These are phyloP conservation scores for Microdochium bolleyi DNA, from an alignment of 2,329 filamentous ascomycete species.

Conservation along the genomic window DNA sequence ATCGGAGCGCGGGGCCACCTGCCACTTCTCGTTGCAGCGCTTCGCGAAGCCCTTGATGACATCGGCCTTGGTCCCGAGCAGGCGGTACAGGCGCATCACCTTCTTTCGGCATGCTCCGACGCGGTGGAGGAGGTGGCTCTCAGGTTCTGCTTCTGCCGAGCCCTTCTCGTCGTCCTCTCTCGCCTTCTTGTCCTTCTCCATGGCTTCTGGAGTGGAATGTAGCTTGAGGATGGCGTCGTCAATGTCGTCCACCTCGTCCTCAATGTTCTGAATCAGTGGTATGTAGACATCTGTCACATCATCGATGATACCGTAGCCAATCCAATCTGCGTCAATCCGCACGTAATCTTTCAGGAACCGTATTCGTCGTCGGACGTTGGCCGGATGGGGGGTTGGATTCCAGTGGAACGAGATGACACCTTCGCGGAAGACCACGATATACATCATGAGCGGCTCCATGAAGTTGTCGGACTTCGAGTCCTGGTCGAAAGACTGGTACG, in stretches of 20 bases:
- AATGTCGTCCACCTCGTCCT: slow-evolving; percentile 95
- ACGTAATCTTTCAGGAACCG: slow-evolving; percentile 91
- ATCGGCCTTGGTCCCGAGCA: slow-evolving; percentile 95
- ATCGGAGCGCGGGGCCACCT: slow-evolving; percentile 87
- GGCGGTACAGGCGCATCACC: slow-evolving; percentile 89
- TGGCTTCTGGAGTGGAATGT: slow-evolving; percentile 51
- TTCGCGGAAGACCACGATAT: slow-evolving; percentile 92
- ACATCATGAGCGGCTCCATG: slow-evolving; percentile 94
- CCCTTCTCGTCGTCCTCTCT: slow-evolving; percentile 36
- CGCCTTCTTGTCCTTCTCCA: slow-evolving; percentile 24
- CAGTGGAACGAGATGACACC: slow-evolving; percentile 96
- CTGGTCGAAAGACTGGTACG: slow-evolving; percentile 96
- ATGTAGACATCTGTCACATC: slow-evolving; percentile 97
- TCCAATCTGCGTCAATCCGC: slow-evolving; percentile 91
- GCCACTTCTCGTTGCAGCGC: slow-evolving; percentile 95
- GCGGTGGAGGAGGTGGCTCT: slow-evolving; percentile 80
- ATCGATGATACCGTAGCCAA: slow-evolving; percentile 95
- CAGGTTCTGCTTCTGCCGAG: slow-evolving; percentile 37
- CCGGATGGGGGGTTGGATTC: slow-evolving; percentile 89
- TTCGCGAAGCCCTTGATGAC: slow-evolving; percentile 99
- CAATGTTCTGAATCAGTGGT: slow-evolving; percentile 84
- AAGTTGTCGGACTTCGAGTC: slow-evolving; percentile 84
- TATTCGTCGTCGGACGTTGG: slow-evolving; percentile 89
- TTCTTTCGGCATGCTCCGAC: slow-evolving; percentile 94
- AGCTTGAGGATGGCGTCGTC: slow-evolving; percentile 84